Conservation (phyloP, 176 grass and related monocot genomes). For the Tuctoria greenei region DNA sequence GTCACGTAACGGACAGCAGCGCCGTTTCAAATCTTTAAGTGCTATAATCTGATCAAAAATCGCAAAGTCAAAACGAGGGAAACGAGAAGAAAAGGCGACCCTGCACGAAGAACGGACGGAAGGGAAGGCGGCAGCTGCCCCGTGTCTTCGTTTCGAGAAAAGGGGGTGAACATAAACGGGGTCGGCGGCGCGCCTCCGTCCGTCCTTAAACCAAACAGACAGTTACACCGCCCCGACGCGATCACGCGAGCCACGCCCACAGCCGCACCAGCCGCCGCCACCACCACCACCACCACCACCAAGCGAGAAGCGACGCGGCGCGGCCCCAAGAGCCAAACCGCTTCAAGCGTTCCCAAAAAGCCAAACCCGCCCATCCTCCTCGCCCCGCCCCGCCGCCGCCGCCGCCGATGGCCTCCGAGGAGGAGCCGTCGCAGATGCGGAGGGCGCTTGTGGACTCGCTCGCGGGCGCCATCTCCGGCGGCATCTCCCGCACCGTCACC, state of each 20-base stretch:
- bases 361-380: conserved; percentile 20
- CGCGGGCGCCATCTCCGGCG: conserved; percentile 84
- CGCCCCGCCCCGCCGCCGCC: background rate
- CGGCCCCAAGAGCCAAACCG: conserved; percentile 25
- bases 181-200: background rate
- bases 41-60: background rate
- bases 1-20: background rate
- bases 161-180: background rate
- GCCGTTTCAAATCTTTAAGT: background rate
- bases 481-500: conserved; percentile 86
- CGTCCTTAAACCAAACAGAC: background rate
- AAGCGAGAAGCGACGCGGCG: background rate
- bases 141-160: background rate
- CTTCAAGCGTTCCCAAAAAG: conserved; percentile 14
- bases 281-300: no score
- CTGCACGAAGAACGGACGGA: background rate
- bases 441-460: conserved; percentile 67
- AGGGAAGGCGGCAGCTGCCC: background rate
- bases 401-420: conserved; percentile 19
- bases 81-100: background rate
- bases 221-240: no score
- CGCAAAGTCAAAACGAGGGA: background rate
- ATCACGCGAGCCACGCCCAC: background rate
- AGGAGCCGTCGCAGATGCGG: conserved; percentile 69
- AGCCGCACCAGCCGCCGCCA: background rate